Evolutionary conservation across 2,329 filamentous ascomycete genomes (phyloP), one percentile per base, ranked within the genome.

Genomic region (Monilinia aucupariae): DNA sequence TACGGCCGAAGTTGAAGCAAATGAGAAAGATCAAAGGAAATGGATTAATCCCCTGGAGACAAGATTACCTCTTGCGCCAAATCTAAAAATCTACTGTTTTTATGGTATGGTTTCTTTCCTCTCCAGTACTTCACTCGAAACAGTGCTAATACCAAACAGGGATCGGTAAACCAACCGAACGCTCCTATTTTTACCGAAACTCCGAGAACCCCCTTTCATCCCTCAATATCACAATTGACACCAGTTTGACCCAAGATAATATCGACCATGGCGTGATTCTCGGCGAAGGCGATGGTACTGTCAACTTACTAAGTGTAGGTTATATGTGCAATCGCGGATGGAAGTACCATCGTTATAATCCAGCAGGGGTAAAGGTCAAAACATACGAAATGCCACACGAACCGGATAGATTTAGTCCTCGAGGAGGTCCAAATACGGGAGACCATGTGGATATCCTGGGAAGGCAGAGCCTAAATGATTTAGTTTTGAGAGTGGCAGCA

Each of bases 291-390:
- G 94, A 99, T 70, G 94, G 94, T 1, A 99, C 94, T 0, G 94
- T 99, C 49, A 96, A 92, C 68, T 76, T 99, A n/a, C 78, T 99
- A 13, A 96, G 90, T 69, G 85, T 86, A 0, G 94, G 93, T 2
- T 99, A 97, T 75, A 97, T 99, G 94, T 99, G 94, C 75, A 89
- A 91, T 69, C 91, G 88, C 71, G 94, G 94, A 3, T 99, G 94
- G 94, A 86, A 87, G 64, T 89, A 97, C 76, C 92, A 91, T 76
- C 84, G 94, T 43, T 99, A 96, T 75, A 99, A 99, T 71, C 94
- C 94, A 0, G 89, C 91, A 0, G 87, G 88, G 2, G 83, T 88
- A 39, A 85, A 91, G 71, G 79, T 99, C 66, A 96, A 86, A 48
- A 90, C 92, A 0, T 92, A 89, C 65, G 94, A 99, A 78, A 99